Evolutionary conservation across 176 grass and related monocot species (phyloP).

Genomic region (Cymbopogon citratus): DNA sequence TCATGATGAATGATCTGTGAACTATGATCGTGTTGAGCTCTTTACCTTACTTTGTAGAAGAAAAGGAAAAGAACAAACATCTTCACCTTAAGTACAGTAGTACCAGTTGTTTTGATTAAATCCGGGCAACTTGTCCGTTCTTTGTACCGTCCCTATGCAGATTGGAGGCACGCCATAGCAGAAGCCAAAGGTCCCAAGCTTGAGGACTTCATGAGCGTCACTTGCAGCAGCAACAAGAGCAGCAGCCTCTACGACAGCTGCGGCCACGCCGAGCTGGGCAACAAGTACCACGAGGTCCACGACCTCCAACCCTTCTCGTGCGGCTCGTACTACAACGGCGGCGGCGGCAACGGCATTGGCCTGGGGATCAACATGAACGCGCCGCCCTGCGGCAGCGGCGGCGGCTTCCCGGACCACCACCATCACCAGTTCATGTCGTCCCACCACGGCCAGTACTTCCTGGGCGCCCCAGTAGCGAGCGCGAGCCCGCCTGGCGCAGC

Average conservation of each 20-base stretch:
- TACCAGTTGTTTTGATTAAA: no score
- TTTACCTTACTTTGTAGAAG: no score
- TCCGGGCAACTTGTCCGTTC: not conserved
- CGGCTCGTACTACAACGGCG: constrained; percentile 35
- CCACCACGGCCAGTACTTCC: constrained; percentile 26
- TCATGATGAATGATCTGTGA: not conserved
- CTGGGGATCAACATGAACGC: constrained; percentile 71
- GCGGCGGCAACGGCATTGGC: constrained; percentile 24
- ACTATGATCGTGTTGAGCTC: not conserved
- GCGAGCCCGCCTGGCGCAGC: not conserved
- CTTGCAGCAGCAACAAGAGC: constrained; percentile 28
- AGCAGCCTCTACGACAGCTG: constrained; percentile 31
- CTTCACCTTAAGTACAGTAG: no score
- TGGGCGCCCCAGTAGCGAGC: constrained; percentile 14
- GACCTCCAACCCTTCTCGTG: constrained; percentile 19
- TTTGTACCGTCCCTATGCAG: constrained; percentile 31
- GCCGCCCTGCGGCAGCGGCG: constrained; percentile 29
- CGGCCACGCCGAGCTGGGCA: constrained; percentile 15
- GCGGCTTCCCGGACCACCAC: not conserved
- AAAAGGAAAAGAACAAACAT: no score
- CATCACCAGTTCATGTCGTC: constrained; percentile 15
- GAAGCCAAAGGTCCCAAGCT: constrained; percentile 64
- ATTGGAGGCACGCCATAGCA: constrained; percentile 51
- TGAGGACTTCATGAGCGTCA: constrained; percentile 66
- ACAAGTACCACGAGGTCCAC: constrained; percentile 23